Conservation (phyloP, 2,329 filamentous ascomycete genomes). For the Fusarium luffae region DNA sequence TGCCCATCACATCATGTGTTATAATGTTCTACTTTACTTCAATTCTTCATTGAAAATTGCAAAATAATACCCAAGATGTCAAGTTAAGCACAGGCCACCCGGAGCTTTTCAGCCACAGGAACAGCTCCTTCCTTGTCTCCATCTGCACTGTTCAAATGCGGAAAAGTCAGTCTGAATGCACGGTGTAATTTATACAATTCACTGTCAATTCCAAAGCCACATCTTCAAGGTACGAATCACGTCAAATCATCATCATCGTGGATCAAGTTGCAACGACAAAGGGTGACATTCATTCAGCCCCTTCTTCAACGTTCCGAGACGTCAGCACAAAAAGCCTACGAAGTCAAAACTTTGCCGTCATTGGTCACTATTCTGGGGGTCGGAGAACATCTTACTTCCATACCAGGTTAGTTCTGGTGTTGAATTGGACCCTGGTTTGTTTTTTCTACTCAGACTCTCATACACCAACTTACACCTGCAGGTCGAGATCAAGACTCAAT, state of each 20-base stretch:
- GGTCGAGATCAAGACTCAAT: not conserved
- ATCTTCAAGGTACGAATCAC: constrained; percentile 24
- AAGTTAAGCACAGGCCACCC: not conserved
- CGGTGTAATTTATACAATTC: not conserved
- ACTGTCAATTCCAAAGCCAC: constrained; percentile 14
- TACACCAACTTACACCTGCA: constrained; percentile 18
- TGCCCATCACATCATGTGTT: not conserved
- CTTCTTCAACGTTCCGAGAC: not conserved
- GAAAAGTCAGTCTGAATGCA: rapidly evolving
- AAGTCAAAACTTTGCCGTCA: not conserved
- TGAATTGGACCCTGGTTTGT: not conserved
- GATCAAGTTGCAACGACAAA: constrained; percentile 4
- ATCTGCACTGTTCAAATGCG: not conserved
- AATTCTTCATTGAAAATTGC: not conserved
- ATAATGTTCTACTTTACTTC: not conserved
- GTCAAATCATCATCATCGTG: constrained; percentile 36
- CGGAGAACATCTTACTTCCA: not conserved
- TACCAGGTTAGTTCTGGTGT: constrained; percentile 17
- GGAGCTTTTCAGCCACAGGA: constrained; percentile 18
- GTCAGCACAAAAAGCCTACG: not conserved
- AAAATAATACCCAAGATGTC: not conserved
- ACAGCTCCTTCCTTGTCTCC: not conserved
- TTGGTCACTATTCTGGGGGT: not conserved
- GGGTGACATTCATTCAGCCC: not conserved
- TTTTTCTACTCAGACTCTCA: constrained; percentile 10